Evolutionary conservation across 257 asterid species (phyloP).

Genomic region (Solanum microdontum): DNA sequence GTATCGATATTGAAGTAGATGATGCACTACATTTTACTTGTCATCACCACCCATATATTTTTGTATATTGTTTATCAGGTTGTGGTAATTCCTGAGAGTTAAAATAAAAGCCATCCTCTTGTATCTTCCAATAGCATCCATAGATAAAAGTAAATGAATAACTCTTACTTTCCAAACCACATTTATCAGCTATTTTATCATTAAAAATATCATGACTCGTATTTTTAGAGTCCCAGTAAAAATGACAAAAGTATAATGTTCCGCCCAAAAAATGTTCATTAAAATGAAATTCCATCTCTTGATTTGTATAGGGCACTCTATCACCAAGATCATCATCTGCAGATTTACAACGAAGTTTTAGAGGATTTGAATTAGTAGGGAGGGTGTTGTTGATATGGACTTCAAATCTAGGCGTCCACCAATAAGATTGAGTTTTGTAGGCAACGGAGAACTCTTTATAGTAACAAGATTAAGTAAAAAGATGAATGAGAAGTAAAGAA

Average conservation of each 20-base stretch:
- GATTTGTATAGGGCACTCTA: not conserved
- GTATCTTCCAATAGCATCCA: not conserved
- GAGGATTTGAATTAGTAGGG: not conserved
- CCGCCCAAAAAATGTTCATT: not conserved
- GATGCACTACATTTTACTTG: not conserved
- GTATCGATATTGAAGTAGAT: not conserved
- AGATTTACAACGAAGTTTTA: not conserved
- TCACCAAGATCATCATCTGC: not conserved
- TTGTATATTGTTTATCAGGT: not conserved
- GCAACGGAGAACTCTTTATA: no score
- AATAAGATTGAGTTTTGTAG: not conserved
- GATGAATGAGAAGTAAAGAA: not conserved
- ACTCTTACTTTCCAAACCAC: not conserved
- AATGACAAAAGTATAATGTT: not conserved
- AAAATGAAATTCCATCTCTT: not conserved
- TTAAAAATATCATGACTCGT: not conserved
- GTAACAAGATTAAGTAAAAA: not conserved
- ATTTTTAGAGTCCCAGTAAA: not conserved
- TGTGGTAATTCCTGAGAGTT: not conserved
- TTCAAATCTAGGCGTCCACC: not conserved
- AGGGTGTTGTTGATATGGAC: not conserved
- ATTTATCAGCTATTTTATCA: not conserved
- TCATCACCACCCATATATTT: not conserved
- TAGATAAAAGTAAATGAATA: not conserved
- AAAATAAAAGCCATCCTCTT: not conserved